These are phyloP conservation scores for Pseudogymnoascus sp. DNA, from an alignment of 2,329 filamentous ascomycete species.

Conservation along the genomic window DNA sequence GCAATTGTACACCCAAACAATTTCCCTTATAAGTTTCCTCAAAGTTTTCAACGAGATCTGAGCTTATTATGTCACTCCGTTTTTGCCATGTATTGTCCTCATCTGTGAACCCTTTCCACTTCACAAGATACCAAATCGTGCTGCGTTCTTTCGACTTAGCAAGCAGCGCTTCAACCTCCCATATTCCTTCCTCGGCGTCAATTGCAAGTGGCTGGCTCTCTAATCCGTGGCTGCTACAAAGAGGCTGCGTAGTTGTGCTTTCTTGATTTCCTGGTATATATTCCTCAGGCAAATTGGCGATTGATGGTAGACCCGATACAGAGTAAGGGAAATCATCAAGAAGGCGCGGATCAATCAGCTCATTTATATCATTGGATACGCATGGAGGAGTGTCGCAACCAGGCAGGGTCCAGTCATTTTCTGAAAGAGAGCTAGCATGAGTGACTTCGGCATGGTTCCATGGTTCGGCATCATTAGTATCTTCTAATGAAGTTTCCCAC, in stretches of 20 bases:
- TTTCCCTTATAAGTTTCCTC: conserved; percentile 16
- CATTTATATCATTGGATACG: neutral
- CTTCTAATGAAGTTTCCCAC: conserved; percentile 15
- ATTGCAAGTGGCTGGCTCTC: neutral
- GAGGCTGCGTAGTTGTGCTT: neutral
- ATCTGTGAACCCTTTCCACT: conserved; percentile 20
- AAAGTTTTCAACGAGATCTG: conserved; percentile 14
- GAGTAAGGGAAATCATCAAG: neutral
- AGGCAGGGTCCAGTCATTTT: conserved; percentile 12
- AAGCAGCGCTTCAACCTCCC: conserved; percentile 20
- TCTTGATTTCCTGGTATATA: neutral
- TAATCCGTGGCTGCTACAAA: neutral
- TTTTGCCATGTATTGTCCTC: conserved; percentile 18
- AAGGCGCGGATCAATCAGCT: neutral
- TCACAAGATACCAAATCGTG: conserved; percentile 19
- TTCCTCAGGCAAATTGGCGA: neutral
- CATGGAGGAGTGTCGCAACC: conserved; percentile 12
- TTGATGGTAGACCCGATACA: neutral
- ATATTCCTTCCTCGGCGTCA: neutral
- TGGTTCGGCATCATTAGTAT: conserved; percentile 13
- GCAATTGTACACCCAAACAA: neutral
- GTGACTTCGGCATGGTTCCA: conserved; percentile 13
- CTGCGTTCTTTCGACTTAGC: conserved; percentile 19
- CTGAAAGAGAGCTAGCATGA: conserved; percentile 13
- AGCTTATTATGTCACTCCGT: conserved; percentile 15